Conservation (phyloP, 139 green algal genomes). For the Picochlorum sp. region DNA sequence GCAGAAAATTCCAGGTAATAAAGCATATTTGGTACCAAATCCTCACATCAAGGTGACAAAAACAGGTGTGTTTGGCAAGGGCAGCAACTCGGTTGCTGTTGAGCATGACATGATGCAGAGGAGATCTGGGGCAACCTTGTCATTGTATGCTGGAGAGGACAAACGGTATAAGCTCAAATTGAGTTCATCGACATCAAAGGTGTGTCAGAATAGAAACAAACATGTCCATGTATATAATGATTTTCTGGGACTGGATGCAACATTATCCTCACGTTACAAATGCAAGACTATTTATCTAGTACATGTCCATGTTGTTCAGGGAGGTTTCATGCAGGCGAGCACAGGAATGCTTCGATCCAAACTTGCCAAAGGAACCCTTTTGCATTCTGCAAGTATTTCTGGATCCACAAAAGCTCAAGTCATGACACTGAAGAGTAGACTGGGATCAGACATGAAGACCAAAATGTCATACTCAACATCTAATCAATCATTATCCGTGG, state of each 20-base stretch:
- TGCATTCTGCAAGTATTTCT: conserved; percentile 1
- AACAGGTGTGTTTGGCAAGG: background rate
- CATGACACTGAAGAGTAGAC: background rate
- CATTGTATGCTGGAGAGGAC: conserved; percentile 4
- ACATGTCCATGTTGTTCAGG: background rate
- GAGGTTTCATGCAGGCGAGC: background rate
- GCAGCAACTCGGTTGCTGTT: background rate
- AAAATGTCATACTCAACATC: background rate
- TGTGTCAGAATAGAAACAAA: too few relatives aligned
- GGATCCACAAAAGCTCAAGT: background rate
- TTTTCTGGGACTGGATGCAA: too few relatives aligned
- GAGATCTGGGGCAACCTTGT: background rate
- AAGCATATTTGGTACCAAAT: conserved; percentile 7
- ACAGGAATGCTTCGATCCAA: background rate
- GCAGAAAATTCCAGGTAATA: background rate
- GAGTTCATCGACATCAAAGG: background rate
- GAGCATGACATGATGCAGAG: background rate
- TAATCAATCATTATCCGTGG: background rate
- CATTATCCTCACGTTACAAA: too few relatives aligned
- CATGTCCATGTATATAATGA: conserved; percentile 1
- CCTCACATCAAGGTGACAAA: conserved; percentile 1
- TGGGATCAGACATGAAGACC: conserved; percentile 1
- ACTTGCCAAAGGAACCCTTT: background rate
- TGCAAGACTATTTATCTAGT: too few relatives aligned
- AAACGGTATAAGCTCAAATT: conserved; percentile 4